Conservation (phyloP, 371 early-diverging fungal species). For the Rhizopus sp. region DNA sequence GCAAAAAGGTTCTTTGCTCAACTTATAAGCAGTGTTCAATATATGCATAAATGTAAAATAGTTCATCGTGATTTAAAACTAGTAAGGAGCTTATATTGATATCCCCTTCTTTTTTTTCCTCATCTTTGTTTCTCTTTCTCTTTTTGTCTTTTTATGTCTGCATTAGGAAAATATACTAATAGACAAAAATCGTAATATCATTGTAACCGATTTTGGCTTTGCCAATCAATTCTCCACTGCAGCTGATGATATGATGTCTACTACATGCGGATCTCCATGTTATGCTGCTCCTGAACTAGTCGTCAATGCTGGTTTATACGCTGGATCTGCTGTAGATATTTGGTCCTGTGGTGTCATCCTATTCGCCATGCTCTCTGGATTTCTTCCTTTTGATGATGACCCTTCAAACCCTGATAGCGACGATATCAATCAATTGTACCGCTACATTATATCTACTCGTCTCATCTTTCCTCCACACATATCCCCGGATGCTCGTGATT, state of each 20-base stretch:
- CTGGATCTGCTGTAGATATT: conserved; percentile 94
- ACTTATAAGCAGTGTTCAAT: conserved; percentile 69
- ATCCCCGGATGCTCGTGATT: conserved; percentile 48
- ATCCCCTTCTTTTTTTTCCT: conserved; percentile 3
- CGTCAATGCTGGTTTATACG: conserved; percentile 92
- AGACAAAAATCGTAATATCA: conserved; percentile 83
- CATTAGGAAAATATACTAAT: conserved; percentile 88
- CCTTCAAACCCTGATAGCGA: conserved; percentile 72
- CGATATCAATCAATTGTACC: conserved; percentile 66
- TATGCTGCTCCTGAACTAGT: conserved; percentile 98
- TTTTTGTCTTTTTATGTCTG: conserved; percentile 75
- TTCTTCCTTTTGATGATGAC: conserved; percentile 86
- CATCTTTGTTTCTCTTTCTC: conserved; percentile 40
- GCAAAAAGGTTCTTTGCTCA: conserved; percentile 72
- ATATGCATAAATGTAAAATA: conserved; percentile 57
- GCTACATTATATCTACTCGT: conserved; percentile 63
- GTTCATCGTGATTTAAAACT: conserved; percentile 78
- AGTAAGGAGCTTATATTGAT: conserved; percentile 27
- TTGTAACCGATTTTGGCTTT: conserved; percentile 99
- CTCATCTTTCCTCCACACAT: conserved; percentile 61
- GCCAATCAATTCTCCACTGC: conserved; percentile 84
- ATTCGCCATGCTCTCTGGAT: conserved; percentile 76
- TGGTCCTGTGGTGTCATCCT: conserved; percentile 96
- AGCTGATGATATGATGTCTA: conserved; percentile 76
- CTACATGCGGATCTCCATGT: conserved; percentile 96